These are phyloP conservation scores for Podospora didyma DNA, from an alignment of 495 filamentous ascomycete species.

Conservation along the genomic window DNA sequence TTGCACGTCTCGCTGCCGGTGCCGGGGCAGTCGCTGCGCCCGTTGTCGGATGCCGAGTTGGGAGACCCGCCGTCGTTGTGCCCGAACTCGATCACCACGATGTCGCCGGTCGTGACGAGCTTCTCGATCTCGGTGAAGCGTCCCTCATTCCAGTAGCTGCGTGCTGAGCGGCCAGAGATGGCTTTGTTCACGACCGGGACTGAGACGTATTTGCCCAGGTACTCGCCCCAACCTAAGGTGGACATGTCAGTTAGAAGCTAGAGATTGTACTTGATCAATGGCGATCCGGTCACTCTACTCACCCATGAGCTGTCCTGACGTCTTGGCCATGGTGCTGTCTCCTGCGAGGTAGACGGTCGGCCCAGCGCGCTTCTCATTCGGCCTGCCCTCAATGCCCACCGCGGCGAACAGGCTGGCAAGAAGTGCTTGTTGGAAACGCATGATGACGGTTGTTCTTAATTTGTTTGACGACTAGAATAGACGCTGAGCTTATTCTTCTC, in stretches of 20 bases:
- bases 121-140: slow-evolving; percentile 53
- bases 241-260: not conserved
- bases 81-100: slow-evolving; percentile 59
- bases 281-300: not conserved
- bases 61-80: slow-evolving; percentile 65
- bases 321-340: slow-evolving; percentile 55
- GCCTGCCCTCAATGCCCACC: not conserved
- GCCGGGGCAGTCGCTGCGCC: slow-evolving; percentile 55
- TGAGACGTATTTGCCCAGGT: slow-evolving; percentile 45
- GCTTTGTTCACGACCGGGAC: slow-evolving; percentile 54
- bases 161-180: slow-evolving; percentile 55
- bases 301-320: slow-evolving; percentile 10
- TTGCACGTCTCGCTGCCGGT: slow-evolving; percentile 51
- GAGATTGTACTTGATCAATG: not conserved
- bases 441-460: not conserved
- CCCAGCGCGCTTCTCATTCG: slow-evolving; percentile 5
- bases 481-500: no score
- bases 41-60: slow-evolving; percentile 50
- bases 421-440: not conserved
- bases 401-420: not conserved
- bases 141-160: slow-evolving; percentile 57
- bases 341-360: slow-evolving; percentile 50
- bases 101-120: slow-evolving; percentile 47
- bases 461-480: no score
- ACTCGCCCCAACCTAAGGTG: slow-evolving; percentile 53